Base-by-base conservation (phyloP, 352 stramenopile species). In the Phytophthora ohioensis region DNA sequence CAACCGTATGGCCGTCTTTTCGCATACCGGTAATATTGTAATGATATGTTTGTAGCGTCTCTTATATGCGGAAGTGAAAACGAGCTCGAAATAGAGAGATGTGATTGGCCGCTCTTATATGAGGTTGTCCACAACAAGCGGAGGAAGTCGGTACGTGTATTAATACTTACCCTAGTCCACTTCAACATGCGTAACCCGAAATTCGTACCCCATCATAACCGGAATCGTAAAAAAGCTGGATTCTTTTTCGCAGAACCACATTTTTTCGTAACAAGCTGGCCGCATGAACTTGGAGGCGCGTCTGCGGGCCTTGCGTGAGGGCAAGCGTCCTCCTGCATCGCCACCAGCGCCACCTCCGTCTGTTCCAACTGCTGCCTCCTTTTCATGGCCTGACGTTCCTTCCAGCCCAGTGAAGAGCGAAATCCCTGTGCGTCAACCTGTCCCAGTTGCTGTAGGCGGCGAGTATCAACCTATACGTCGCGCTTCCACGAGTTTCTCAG, bases 281-380 rank as follows among this genome's bases (percentile, higher is more conserved):
- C 79, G 79, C 7, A 57, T 87, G 49, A 83, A 91, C 69, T 69
- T 92, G 41, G 82, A 92, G 67, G 85, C 82, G 56, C 78, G 82
- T 55, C 64, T 92, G 60, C 81, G 76, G 36, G 83, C 82, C 12
- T 48, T 92, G 42, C 82, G 85, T 9, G 71, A 78, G 15, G 58
- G 73, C 21, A 81, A 79, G 54, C 67, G 69, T 21, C 46, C 32
- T 43, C 21, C 31, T 6, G 21, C 30, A 3, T 10, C 55, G 5
- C 27, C 55, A 7, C 61, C 64, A 38, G 15, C 67, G 15, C 47
- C 62, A 4, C 47, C 67, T 48, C 11, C 47, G 13, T 35, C 56
- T 62, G 17, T 52, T 34, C 6, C 48, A 36, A 35, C 58, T 21
- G 55, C 58, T 2, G 41, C 64, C 10, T 71, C 67, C 4, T 71